A percentile compares a stretch with the other conserved stretches of the same genome.
phyloP scores from a whole-genome alignment of 2,329 filamentous ascomycete species.

The Zelopaecilomyces penicillatus region DNA sequence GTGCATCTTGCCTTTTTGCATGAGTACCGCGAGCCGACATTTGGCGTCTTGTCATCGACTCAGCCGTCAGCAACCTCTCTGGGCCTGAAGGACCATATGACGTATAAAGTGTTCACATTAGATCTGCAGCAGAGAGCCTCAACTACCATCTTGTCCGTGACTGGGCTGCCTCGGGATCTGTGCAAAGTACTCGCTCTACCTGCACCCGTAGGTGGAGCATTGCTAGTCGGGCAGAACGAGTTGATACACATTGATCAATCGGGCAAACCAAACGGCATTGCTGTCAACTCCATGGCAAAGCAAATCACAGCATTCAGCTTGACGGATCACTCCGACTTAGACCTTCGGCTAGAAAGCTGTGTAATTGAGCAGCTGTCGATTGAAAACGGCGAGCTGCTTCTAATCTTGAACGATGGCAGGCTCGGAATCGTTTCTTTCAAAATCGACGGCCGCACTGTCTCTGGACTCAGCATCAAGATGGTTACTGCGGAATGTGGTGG shows the following conservation, averaged over 20 bases:
- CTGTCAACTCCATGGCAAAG: slow-evolving; percentile 83
- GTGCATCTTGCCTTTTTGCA: slow-evolving; percentile 88
- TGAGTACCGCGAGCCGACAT: slow-evolving; percentile 95
- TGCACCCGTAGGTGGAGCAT: slow-evolving; percentile 76
- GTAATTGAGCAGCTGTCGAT: slow-evolving; percentile 66
- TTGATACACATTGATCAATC: slow-evolving; percentile 93
- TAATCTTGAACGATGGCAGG: slow-evolving; percentile 68
- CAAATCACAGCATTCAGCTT: slow-evolving; percentile 76
- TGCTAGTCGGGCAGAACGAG: slow-evolving; percentile 82
- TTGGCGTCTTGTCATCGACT: slow-evolving; percentile 82
- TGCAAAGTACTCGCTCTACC: slow-evolving; percentile 76
- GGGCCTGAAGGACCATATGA: slow-evolving; percentile 75
- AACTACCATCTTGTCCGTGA: slow-evolving; percentile 82
- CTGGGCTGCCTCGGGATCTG: slow-evolving; percentile 78
- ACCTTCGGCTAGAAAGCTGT: slow-evolving; percentile 73
- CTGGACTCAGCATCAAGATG: slow-evolving; percentile 66
- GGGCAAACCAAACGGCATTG: slow-evolving; percentile 85
- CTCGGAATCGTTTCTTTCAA: slow-evolving; percentile 72
- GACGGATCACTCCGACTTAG: slow-evolving; percentile 74
- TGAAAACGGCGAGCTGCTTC: slow-evolving; percentile 74
- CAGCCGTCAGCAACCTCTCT: slow-evolving; percentile 66
- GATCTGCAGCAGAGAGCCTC: slow-evolving; percentile 90
- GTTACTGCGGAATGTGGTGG: slow-evolving; percentile 58
- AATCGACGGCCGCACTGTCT: slow-evolving; percentile 85
- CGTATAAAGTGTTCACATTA: slow-evolving; percentile 90